A percentile compares a stretch with the other conserved stretches of the same genome.
Evolutionary conservation across 768 basidiomycete genomes (phyloP).

Genomic region (Leucocoprinus leucothites): DNA sequence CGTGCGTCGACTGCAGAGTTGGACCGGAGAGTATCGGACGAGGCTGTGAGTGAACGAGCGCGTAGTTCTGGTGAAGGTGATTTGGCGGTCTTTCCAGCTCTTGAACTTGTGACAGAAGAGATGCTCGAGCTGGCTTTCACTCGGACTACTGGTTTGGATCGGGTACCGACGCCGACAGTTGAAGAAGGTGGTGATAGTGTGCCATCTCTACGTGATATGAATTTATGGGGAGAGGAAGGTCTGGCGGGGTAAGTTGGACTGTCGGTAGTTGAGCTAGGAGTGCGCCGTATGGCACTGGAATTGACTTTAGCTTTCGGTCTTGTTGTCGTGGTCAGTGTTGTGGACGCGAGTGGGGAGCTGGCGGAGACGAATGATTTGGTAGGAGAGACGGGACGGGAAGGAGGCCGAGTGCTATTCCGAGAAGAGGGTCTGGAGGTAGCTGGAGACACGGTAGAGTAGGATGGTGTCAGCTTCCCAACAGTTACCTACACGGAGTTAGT

Average conservation of each 20-base stretch:
- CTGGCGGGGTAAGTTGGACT: slow-evolving; percentile 24
- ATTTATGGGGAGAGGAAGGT: slow-evolving; percentile 40
- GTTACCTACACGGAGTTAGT: slow-evolving; percentile 41
- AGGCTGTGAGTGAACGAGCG: slow-evolving; percentile 23
- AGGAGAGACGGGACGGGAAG: slow-evolving; percentile 47
- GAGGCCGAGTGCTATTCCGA: slow-evolving; percentile 23
- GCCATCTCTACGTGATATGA: slow-evolving; percentile 32
- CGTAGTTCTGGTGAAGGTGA: slow-evolving; percentile 28
- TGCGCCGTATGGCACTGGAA: slow-evolving; percentile 39
- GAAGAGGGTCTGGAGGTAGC: slow-evolving; percentile 25
- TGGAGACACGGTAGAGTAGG: slow-evolving; percentile 28
- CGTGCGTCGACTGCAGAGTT: too few species aligned
- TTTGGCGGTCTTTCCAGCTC: too few species aligned
- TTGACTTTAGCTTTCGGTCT: slow-evolving; percentile 64
- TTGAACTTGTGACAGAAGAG: slow-evolving; percentile 28
- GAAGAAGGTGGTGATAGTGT: slow-evolving; percentile 29
- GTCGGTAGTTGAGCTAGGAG: slow-evolving; percentile 12
- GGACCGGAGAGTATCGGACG: slow-evolving; percentile 15
- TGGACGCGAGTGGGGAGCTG: slow-evolving; percentile 18
- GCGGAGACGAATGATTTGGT: slow-evolving; percentile 24
- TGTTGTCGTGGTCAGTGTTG: too few species aligned
- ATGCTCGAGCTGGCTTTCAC: slow-evolving; percentile 1
- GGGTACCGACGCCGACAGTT: slow-evolving; percentile 20
- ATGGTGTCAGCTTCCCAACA: slow-evolving; percentile 34
- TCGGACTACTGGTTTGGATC: not conserved